Base-by-base conservation (phyloP, 371 early-diverging fungal genomes). In the Lichtheimia ornata region DNA sequence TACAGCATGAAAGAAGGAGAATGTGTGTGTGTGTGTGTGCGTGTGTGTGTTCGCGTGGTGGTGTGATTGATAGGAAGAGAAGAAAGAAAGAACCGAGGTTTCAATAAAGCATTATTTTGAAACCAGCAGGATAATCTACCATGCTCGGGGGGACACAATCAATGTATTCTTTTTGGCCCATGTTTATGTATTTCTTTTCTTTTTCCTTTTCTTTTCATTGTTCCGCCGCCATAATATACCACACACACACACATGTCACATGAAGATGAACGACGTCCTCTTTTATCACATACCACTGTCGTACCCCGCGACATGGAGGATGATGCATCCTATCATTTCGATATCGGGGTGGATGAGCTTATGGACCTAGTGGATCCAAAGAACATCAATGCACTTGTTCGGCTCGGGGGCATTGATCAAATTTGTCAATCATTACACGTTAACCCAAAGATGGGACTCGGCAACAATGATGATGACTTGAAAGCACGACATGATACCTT, bases 331-430 rank as follows among this genome's bases (percentile, higher is more conserved):
- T n/a, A n/a, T 79, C 59, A 15, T 88, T 35, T 84, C 70, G 79
- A 69, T 45, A 71, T 87, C 28, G 54, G 72, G 1, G 67, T 79
- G 3, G 71, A 75, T 58, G 73, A 86, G 59, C 67, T 89, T 50
- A 64, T 73, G 24, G 65, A 73, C 4, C 62, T 91, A 54, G 74
- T 91, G 45, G 92, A 92, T 65, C 88, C 90, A 40, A 91, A 91
- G 67, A 84, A 86, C 68, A 81, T 82, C 22, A 82, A 77, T 3
- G 63, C 73, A 18, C 82, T 92, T 4, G 67, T 71, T 14, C 72
- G 85, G 55, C 68, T 90, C 20, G 94, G 94, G 28, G 94, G 93
- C 13, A 64, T 78, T 4, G 74, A 81, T 5, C 70, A 74, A 43
- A 76, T 94, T 44, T 80, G 84, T 56, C 69, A 83, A 66, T 77